Conservation (phyloP, 2,329 filamentous ascomycete species). For the Penicillium sp. region DNA sequence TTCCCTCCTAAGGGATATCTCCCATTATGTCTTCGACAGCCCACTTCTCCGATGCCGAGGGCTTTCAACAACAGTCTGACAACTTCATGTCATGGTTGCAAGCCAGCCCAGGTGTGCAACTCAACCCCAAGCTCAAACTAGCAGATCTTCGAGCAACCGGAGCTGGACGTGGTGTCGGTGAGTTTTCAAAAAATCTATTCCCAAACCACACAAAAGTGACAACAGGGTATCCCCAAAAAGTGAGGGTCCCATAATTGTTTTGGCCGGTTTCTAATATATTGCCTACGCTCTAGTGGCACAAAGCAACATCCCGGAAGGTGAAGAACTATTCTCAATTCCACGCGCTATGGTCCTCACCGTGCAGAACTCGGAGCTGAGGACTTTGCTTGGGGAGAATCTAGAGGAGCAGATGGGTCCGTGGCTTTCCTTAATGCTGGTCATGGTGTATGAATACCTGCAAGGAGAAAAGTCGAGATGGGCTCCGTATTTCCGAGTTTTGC, state of each 20-base stretch:
- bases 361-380: constrained; percentile 67
- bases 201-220: constrained; percentile 20
- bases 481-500: constrained; percentile 74
- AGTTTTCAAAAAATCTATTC: constrained; percentile 30
- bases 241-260: constrained; percentile 10
- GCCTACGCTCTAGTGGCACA: constrained; percentile 59
- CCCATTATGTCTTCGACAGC: constrained; percentile 34
- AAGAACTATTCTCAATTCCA: constrained; percentile 77
- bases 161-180: constrained; percentile 64
- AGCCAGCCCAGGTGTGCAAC: constrained; percentile 49
- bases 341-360: constrained; percentile 67
- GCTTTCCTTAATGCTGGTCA: constrained; percentile 67
- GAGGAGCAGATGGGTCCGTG: constrained; percentile 47
- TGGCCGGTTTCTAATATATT: constrained; percentile 22
- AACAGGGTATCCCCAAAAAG: constrained; percentile 12
- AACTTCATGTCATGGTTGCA: constrained; percentile 59
- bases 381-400: constrained; percentile 57
- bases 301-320: constrained; percentile 68
- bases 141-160: constrained; percentile 56
- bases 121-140: constrained; percentile 59
- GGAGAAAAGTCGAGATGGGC: constrained; percentile 67
- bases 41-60: constrained; percentile 35
- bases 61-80: constrained; percentile 48
- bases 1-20: constrained; percentile 9
- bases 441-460: constrained; percentile 71